phyloP scores from a whole-genome alignment of 345 rosid genomes.

The Eucalyptus brandiana region DNA sequence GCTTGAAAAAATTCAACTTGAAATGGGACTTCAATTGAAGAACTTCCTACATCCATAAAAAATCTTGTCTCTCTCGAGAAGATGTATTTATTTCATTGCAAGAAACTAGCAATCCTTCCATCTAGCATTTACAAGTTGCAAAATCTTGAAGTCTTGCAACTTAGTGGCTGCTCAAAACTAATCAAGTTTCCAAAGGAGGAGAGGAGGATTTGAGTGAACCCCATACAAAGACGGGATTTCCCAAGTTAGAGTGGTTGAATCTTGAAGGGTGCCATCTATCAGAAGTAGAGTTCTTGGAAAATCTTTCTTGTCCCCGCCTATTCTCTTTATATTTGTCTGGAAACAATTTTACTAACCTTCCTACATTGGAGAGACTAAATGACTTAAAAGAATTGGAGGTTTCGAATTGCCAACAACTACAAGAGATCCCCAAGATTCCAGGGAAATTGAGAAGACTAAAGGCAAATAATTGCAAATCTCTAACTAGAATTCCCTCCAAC shows the following conservation, averaged over 20 bases:
- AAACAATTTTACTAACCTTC: neutral
- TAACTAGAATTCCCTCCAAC: neutral
- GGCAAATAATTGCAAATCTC: neutral
- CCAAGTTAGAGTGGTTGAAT: neutral
- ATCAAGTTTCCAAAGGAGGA: neutral
- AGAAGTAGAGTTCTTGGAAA: neutral
- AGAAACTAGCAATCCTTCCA: neutral
- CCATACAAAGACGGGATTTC: neutral
- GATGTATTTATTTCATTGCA: rapidly evolving
- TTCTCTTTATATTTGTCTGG: rapidly evolving
- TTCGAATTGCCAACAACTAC: neutral
- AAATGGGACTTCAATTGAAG: rapidly evolving
- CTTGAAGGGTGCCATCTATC: neutral
- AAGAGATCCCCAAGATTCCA: neutral
- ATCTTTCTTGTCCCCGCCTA: neutral
- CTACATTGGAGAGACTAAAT: neutral
- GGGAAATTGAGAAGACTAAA: neutral
- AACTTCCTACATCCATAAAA: neutral
- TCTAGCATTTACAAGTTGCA: neutral
- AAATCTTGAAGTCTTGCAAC: rapidly evolving
- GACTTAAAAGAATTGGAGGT: neutral
- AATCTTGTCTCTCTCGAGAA: neutral
- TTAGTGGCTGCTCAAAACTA: neutral
- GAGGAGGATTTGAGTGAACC: neutral
- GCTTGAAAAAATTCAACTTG: rapidly evolving